Conservation (phyloP, 495 filamentous ascomycete genomes). For the Aspergillus wentii region DNA sequence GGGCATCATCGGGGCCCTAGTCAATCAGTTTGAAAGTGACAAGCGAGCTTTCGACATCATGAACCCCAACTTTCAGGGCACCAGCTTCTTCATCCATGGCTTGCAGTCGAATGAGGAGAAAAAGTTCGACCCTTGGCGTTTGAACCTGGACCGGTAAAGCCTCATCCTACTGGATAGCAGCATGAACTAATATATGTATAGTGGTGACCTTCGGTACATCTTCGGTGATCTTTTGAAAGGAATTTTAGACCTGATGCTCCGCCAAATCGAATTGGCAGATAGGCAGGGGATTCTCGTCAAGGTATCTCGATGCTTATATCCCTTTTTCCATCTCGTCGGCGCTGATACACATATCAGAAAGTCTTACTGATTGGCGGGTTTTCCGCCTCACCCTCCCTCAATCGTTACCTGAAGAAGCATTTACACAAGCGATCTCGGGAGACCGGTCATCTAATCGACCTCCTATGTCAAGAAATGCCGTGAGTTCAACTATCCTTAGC, state of each 20-base stretch:
- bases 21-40: conserved; percentile 1
- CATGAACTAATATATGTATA: background rate
- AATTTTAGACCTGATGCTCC: conserved; percentile 1
- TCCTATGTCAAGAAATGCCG: too few relatives aligned
- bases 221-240: background rate
- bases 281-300: background rate
- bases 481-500: too few relatives aligned
- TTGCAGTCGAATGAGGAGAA: background rate
- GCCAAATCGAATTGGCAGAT: background rate
- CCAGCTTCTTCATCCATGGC: background rate
- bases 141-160: conserved; percentile 1
- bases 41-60: background rate
- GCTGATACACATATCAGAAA: conserved; percentile 5
- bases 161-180: background rate
- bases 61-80: background rate
- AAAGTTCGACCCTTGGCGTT: conserved; percentile 1
- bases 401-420: background rate
- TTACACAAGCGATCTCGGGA: too few relatives aligned
- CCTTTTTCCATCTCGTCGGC: too few relatives aligned
- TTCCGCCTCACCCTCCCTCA: conserved; percentile 3
- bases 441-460: too few relatives aligned
- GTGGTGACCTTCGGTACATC: background rate
- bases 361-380: conserved; percentile 7
- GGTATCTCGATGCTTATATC: too few relatives aligned
- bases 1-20: too few relatives aligned